Evolutionary conservation across 371 early-diverging fungal species (phyloP).

Genomic region (Circinella minor): DNA sequence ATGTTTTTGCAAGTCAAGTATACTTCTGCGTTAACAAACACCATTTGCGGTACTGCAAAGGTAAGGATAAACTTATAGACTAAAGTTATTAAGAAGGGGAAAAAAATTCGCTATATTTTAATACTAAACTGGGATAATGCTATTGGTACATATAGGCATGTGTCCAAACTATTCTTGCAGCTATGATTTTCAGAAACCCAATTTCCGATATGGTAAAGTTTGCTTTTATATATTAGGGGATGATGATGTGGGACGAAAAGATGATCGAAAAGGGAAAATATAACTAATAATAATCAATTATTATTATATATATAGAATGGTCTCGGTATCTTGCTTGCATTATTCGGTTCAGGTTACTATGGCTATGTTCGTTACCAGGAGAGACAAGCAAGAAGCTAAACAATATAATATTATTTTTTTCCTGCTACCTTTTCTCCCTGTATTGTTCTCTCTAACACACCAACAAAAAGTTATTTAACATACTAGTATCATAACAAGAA

Average conservation of each 20-base stretch:
- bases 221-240: not conserved
- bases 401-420: not conserved
- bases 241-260: too few relatives aligned
- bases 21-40: constrained; percentile 78
- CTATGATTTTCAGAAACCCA: constrained; percentile 70
- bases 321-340: constrained; percentile 68
- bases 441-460: not conserved
- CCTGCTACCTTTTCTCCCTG: not conserved
- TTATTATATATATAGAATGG: constrained; percentile 53
- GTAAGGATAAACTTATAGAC: constrained; percentile 14
- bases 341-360: constrained; percentile 71
- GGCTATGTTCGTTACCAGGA: constrained; percentile 74
- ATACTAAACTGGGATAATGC: not conserved
- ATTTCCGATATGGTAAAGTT: constrained; percentile 64
- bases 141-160: constrained; percentile 45
- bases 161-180: constrained; percentile 73
- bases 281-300: not conserved
- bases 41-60: constrained; percentile 83
- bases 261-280: not conserved
- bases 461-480: too few relatives aligned
- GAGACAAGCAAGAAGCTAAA: constrained; percentile 42
- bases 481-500: too few relatives aligned
- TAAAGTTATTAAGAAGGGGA: not conserved
- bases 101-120: too few relatives aligned
- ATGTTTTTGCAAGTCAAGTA: constrained; percentile 81